These are phyloP conservation scores for Candida silvatica DNA, from an alignment of 805 yeast species.

Conservation along the genomic window DNA sequence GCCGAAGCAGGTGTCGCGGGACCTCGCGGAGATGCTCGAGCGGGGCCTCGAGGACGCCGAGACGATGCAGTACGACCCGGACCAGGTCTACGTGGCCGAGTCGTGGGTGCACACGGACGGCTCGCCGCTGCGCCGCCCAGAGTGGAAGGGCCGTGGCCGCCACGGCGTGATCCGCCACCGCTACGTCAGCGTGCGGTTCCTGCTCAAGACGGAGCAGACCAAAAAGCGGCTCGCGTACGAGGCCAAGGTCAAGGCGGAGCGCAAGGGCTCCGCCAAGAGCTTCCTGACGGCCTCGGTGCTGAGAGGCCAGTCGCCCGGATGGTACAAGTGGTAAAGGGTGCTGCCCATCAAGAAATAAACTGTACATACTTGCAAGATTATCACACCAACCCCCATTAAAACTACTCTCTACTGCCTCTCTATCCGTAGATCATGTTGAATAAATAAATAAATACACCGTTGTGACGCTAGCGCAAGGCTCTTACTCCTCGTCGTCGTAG, in stretches of 20 bases:
- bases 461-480: too few relatives aligned
- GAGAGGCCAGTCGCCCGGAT: slow-evolving; percentile 43
- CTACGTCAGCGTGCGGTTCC: slow-evolving; percentile 72
- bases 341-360: neutral
- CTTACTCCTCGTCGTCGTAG: slow-evolving; percentile 27
- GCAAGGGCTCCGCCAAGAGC: slow-evolving; percentile 38
- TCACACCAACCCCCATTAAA: neutral
- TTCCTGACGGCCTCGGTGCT: slow-evolving; percentile 30
- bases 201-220: slow-evolving; percentile 64
- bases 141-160: slow-evolving; percentile 87
- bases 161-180: slow-evolving; percentile 70
- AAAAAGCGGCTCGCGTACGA: slow-evolving; percentile 54
- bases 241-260: slow-evolving; percentile 35
- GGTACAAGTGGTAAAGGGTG: slow-evolving; percentile 41
- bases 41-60: slow-evolving; percentile 66
- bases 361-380: neutral
- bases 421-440: too few relatives aligned
- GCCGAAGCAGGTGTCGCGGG: slow-evolving; percentile 69
- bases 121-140: slow-evolving; percentile 56
- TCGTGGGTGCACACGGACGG: slow-evolving; percentile 95
- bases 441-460: too few relatives aligned
- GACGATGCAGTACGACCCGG: slow-evolving; percentile 46
- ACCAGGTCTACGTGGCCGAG: slow-evolving; percentile 62
- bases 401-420: too few relatives aligned
- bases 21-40: slow-evolving; percentile 66